phyloP scores from a whole-genome alignment of 768 basidiomycete genomes.

The Galerina sulciceps region DNA sequence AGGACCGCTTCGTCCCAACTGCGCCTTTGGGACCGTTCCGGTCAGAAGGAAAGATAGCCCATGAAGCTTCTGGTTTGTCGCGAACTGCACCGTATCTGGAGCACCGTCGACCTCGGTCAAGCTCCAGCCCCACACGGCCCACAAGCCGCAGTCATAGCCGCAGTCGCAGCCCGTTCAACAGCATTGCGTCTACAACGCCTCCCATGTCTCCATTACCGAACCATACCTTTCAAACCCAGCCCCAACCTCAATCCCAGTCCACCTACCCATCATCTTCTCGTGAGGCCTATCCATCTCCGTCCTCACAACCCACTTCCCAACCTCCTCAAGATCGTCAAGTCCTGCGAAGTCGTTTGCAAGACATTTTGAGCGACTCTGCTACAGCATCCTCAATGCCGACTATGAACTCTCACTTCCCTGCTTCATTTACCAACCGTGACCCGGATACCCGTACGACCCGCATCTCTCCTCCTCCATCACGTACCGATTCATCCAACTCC shows the following conservation, averaged over 20 bases:
- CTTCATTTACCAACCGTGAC: slow-evolving; percentile 19
- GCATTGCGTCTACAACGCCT: slow-evolving; percentile 22
- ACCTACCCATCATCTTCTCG: slow-evolving; percentile 6
- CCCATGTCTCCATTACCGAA: slow-evolving; percentile 9
- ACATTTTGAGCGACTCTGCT: slow-evolving; percentile 47
- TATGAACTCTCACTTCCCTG: slow-evolving; percentile 28
- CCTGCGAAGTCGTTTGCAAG: slow-evolving; percentile 40
- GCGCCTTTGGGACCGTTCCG: slow-evolving; percentile 3
- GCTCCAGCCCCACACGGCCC: slow-evolving; percentile 27
- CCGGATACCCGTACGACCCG: slow-evolving; percentile 3
- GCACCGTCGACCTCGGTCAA: slow-evolving; percentile 31
- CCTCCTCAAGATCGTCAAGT: slow-evolving; percentile 19
- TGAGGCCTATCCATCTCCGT: slow-evolving; percentile 13
- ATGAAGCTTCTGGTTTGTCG: slow-evolving; percentile 25
- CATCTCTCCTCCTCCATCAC: slow-evolving; percentile 14
- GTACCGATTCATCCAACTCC: slow-evolving; percentile 13
- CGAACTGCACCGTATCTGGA: slow-evolving; percentile 22
- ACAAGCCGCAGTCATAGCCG: slow-evolving; percentile 27
- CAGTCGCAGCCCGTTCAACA: slow-evolving; percentile 24
- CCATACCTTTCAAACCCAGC: neutral
- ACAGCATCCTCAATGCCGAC: slow-evolving; percentile 50
- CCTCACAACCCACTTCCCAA: slow-evolving; percentile 30
- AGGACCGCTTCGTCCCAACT: neutral
- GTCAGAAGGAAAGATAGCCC: neutral
- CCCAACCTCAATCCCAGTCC: neutral